Conservation (phyloP, 345 rosid species). For the Clausena lansium region DNA sequence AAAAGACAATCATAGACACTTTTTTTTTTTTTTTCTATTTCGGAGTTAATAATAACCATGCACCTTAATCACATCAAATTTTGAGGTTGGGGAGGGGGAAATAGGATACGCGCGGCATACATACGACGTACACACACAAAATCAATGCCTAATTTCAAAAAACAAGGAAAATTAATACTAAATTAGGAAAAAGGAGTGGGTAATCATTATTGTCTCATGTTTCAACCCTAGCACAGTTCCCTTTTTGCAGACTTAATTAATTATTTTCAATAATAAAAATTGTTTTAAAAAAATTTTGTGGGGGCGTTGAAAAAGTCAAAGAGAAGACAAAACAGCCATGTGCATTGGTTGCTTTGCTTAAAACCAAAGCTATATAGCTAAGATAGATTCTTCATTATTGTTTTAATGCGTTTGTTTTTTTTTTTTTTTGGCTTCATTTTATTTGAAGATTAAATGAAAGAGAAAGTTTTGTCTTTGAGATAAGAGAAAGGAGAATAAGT, state of each 20-base stretch:
- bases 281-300: background rate
- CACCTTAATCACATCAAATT: background rate
- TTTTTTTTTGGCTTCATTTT: background rate
- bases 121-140: background rate
- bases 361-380: background rate
- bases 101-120: background rate
- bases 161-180: background rate
- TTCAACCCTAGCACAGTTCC: background rate
- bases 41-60: no score
- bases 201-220: slow-evolving; percentile 12
- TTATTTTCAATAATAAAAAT: background rate
- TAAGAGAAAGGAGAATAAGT: background rate
- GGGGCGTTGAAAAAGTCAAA: slow-evolving; percentile 16
- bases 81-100: background rate
- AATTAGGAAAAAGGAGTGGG: background rate
- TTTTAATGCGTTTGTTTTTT: background rate
- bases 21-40: no score
- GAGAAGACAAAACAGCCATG: background rate
- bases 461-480: background rate
- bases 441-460: background rate
- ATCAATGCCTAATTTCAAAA: background rate
- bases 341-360: background rate
- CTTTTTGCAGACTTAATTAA: background rate
- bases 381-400: background rate
- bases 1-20: no score